These are phyloP conservation scores for Acorus calamus DNA, from an alignment of 106 monocot species.

Conservation along the genomic window DNA sequence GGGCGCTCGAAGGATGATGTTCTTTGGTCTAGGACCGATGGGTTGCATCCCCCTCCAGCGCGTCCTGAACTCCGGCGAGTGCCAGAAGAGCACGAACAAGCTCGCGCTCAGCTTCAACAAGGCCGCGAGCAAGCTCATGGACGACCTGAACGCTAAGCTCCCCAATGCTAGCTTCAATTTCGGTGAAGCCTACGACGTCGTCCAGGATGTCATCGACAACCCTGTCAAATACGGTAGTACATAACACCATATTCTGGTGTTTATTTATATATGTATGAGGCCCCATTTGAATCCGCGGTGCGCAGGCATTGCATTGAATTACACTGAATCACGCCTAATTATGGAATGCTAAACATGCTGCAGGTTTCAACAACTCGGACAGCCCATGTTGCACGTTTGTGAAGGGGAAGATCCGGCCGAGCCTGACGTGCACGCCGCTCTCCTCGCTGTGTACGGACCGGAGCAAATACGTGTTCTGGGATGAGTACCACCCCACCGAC, in stretches of 20 bases:
- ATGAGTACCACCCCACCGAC: conserved; percentile 96
- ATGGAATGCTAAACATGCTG: neutral
- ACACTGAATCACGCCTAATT: neutral
- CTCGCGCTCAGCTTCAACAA: conserved; percentile 63
- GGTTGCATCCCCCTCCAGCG: conserved; percentile 93
- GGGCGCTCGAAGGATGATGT: conserved; percentile 56
- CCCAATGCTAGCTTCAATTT: conserved; percentile 62
- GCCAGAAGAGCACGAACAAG: conserved; percentile 70
- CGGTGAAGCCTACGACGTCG: conserved; percentile 66
- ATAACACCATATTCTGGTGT: too few relatives aligned
- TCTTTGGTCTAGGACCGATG: conserved; percentile 94
- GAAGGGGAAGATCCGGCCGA: conserved; percentile 48
- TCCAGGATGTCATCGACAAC: conserved; percentile 60
- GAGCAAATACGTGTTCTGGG: conserved; percentile 95
- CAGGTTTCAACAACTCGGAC: conserved; percentile 74
- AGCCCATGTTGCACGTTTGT: conserved; percentile 61
- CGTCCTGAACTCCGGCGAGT: conserved; percentile 43
- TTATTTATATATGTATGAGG: too few relatives aligned
- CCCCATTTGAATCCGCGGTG: too few relatives aligned
- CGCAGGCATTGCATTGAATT: neutral
- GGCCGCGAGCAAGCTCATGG: conserved; percentile 20
- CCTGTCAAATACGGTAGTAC: conserved; percentile 46
- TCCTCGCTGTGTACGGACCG: conserved; percentile 74
- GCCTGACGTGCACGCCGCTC: conserved; percentile 76
- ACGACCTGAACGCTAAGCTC: conserved; percentile 36